A percentile compares a stretch with the other conserved stretches of the same genome.
These are phyloP conservation scores for Plantago lanceolata DNA, from an alignment of 305 asterid species.

Conservation along the genomic window DNA sequence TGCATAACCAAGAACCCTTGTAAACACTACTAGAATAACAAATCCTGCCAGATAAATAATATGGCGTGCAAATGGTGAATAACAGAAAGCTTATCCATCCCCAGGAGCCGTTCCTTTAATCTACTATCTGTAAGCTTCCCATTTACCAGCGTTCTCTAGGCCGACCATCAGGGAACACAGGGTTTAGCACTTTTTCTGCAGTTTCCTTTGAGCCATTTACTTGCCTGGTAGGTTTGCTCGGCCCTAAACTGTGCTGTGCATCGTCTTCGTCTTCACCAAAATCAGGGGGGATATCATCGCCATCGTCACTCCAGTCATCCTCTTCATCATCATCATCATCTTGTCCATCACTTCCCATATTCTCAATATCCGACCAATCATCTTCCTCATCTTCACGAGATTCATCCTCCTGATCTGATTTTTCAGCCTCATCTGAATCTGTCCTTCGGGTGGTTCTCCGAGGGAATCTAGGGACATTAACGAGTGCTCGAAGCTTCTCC, in stretches of 20 bases:
- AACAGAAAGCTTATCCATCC: slow-evolving; percentile 8
- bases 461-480: slow-evolving; percentile 55
- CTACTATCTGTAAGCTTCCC: not conserved
- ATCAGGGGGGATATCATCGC: slow-evolving; percentile 69
- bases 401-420: slow-evolving; percentile 32
- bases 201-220: slow-evolving; percentile 38
- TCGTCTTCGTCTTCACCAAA: slow-evolving; percentile 46
- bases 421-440: slow-evolving; percentile 34
- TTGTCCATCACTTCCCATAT: slow-evolving; percentile 49
- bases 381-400: slow-evolving; percentile 46
- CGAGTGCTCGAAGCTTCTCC: slow-evolving; percentile 89
- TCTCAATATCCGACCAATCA: slow-evolving; percentile 69
- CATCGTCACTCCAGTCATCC: slow-evolving; percentile 68
- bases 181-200: slow-evolving; percentile 43
- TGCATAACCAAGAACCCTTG: slow-evolving; percentile 16
- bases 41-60: slow-evolving; percentile 5
- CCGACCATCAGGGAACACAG: slow-evolving; percentile 80
- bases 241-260: slow-evolving; percentile 38
- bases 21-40: slow-evolving; percentile 11
- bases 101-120: slow-evolving; percentile 14
- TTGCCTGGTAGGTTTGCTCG: slow-evolving; percentile 32
- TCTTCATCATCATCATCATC: slow-evolving; percentile 46
- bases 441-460: slow-evolving; percentile 35
- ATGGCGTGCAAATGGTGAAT: not conserved
- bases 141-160: slow-evolving; percentile 84